Base-by-base conservation (phyloP, 257 asterid species). In the Solanum paucissectum region DNA sequence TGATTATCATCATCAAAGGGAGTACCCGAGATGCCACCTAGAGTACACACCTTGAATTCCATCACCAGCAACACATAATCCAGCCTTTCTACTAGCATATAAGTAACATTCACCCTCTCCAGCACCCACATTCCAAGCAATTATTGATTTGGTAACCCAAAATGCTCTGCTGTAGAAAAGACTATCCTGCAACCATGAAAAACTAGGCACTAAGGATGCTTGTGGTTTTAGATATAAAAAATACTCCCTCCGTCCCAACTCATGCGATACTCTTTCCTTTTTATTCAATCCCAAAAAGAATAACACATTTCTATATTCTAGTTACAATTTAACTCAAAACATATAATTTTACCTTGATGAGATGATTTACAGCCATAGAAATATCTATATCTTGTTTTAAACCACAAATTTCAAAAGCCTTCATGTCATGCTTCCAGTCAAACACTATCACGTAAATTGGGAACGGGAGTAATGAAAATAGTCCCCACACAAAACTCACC, bases 61-160 rank as follows among this genome's bases (percentile, higher is more conserved):
- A 87, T 92, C 88, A 88, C 90, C 91, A 71, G 83, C 92, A 87
- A 92, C 91, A 71, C 93, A 88, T 88, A 95, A 90, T 29, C 88
- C 87, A 55, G 99, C 99, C 76, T 87, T 91, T 89, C 89, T 91
- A 89, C 99, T 95, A 91, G 96, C 95, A 79, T 91, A 95, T 68
- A 97, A 91, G 87, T 87, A 95, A 81, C 94, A 93, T 13, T 94
- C 94, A 90, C 95, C 96, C 86, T 87, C 94, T 88, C 88, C 93
- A 91, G 85, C 90, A 90, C 90, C 95, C 87, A 90, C 91, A 93
- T 95, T 90, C 97, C 98, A 97, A 46, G 97, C 98, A 92, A 97
- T 93, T 46, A 93, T 86, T 49, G 91, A 94, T 91, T 91, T 88
- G 86, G 91, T 89, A 79, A 95, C 98, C 99, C 98, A 97, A 91